Percentiles rank a stretch among this genome's conserved stretches.
Evolutionary conservation across 495 filamentous ascomycete genomes (phyloP).

Genomic region (Aspergillus sclerotioniger): DNA sequence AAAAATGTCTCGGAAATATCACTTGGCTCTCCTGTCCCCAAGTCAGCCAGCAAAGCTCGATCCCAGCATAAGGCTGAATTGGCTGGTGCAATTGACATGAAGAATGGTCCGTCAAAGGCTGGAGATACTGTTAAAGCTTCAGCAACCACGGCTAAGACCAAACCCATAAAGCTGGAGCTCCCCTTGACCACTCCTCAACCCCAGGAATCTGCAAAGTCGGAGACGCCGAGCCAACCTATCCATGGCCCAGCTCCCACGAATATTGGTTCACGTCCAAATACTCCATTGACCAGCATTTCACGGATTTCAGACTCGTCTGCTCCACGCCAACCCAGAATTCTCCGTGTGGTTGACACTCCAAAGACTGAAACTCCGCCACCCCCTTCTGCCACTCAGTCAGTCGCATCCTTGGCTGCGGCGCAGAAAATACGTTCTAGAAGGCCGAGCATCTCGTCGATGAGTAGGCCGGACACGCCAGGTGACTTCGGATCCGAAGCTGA

Average conservation of each 20-base stretch:
- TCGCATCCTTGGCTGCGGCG: slow-evolving; percentile 37
- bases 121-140: slow-evolving; percentile 13
- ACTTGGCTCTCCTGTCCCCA: slow-evolving; percentile 42
- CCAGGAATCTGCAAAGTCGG: slow-evolving; percentile 26
- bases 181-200: slow-evolving; percentile 21
- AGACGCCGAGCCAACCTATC: slow-evolving; percentile 20
- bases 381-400: slow-evolving; percentile 35
- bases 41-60: slow-evolving; percentile 34
- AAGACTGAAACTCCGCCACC: slow-evolving; percentile 61
- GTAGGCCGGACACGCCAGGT: slow-evolving; percentile 75
- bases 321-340: slow-evolving; percentile 49
- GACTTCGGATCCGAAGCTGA: slow-evolving; percentile 77
- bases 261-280: slow-evolving; percentile 36
- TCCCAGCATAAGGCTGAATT: slow-evolving; percentile 26
- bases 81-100: slow-evolving; percentile 21
- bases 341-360: slow-evolving; percentile 70
- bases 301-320: slow-evolving; percentile 49
- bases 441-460: slow-evolving; percentile 58
- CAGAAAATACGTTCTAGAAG: slow-evolving; percentile 53
- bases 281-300: slow-evolving; percentile 39
- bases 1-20: slow-evolving; percentile 44
- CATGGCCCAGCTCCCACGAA: slow-evolving; percentile 23
- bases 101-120: slow-evolving; percentile 14
- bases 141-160: slow-evolving; percentile 22
- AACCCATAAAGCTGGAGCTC: slow-evolving; percentile 35